A percentile compares a stretch with the other conserved stretches of the same genome.
Conservation (phyloP, 2,329 filamentous ascomycete genomes). For the Massarina eburnea region DNA sequence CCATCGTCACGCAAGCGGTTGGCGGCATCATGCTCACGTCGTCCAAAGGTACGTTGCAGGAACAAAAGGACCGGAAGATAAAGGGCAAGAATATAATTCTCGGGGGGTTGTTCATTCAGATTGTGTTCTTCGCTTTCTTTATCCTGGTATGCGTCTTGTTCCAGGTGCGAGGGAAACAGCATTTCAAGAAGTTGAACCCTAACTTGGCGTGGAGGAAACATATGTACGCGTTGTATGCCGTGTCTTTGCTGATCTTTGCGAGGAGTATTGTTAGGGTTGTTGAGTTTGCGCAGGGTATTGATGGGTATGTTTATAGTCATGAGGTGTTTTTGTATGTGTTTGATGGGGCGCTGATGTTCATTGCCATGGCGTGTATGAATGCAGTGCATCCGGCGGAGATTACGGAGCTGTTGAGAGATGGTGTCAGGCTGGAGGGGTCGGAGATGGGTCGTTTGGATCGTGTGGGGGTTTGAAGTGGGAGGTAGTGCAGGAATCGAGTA, state of each 20-base stretch:
- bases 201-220: slow-evolving; percentile 32
- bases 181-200: slow-evolving; percentile 1
- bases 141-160: slow-evolving; percentile 27
- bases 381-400: slow-evolving; percentile 38
- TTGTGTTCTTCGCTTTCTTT: slow-evolving; percentile 54
- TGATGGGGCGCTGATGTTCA: slow-evolving; percentile 49
- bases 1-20: slow-evolving; percentile 52
- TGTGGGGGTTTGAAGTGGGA: too few relatives aligned
- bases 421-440: too few relatives aligned
- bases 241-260: slow-evolving; percentile 51
- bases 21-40: slow-evolving; percentile 47
- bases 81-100: slow-evolving; percentile 49
- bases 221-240: slow-evolving; percentile 48
- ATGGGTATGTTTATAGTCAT: slow-evolving; percentile 47
- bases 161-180: slow-evolving; percentile 8
- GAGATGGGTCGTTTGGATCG: too few relatives aligned
- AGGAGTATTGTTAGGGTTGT: slow-evolving; percentile 52
- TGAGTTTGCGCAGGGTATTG: slow-evolving; percentile 51
- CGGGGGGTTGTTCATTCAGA: slow-evolving; percentile 50
- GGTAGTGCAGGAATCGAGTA: too few relatives aligned
- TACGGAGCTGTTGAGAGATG: slow-evolving; percentile 4
- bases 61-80: slow-evolving; percentile 14
- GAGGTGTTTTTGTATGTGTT: slow-evolving; percentile 52
- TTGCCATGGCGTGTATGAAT: slow-evolving; percentile 45
- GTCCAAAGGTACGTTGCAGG: neutral